phyloP scores from a whole-genome alignment of 805 yeast species.

The Teunomyces pallodes region DNA sequence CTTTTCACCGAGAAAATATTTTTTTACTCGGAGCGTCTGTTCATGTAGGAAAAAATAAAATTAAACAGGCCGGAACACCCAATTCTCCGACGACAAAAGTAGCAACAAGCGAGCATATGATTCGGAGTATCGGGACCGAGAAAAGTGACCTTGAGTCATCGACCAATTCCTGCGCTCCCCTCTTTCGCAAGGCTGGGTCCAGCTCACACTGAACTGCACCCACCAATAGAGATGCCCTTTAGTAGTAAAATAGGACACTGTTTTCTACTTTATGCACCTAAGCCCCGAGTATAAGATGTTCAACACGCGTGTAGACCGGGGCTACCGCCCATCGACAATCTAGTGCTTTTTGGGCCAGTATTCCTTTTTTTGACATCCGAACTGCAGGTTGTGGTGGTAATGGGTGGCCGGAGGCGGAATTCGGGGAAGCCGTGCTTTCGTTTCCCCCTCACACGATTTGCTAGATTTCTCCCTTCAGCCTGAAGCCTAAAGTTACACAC shows the following conservation, averaged over 20 bases:
- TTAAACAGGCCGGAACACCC: neutral
- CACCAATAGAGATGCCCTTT: neutral
- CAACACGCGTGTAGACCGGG: neutral
- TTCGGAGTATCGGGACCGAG: conserved; percentile 2
- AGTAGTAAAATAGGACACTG: neutral
- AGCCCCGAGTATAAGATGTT: no score
- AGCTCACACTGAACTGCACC: neutral
- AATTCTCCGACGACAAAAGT: neutral
- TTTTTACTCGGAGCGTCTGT: neutral
- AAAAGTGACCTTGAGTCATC: conserved; percentile 2
- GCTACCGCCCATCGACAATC: neutral
- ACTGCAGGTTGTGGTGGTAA: neutral
- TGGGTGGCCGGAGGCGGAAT: neutral
- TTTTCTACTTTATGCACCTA: neutral
- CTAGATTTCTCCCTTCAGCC: neutral
- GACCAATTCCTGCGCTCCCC: neutral
- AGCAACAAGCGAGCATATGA: conserved; percentile 1
- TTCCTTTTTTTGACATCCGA: neutral
- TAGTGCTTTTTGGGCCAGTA: no score
- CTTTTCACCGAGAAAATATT: conserved; percentile 1
- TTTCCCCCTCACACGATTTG: neutral
- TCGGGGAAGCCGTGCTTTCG: neutral
- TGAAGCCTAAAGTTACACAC: neutral
- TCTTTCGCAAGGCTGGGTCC: neutral
- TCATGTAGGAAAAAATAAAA: neutral